Percentiles rank a stretch among this genome's conserved stretches.
Evolutionary conservation across 2,329 filamentous ascomycete species (phyloP).

Genomic region (Fusarium buxicola): DNA sequence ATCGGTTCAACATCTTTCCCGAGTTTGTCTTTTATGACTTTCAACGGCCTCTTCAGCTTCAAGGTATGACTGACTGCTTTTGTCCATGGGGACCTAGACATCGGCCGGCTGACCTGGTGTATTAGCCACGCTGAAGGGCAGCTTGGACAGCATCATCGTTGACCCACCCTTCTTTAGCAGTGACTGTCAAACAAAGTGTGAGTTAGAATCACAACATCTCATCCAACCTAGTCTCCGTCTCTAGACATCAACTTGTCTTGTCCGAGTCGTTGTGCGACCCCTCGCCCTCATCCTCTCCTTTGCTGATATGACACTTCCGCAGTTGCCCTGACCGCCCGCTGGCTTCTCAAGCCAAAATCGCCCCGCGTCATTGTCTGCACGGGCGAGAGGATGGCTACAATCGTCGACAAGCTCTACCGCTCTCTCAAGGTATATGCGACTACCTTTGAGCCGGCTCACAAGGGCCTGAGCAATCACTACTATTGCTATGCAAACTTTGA

Average conservation of each 20-base stretch:
- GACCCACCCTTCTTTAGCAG: slow-evolving; percentile 85
- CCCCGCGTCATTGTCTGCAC: slow-evolving; percentile 74
- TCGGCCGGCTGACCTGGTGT: not conserved
- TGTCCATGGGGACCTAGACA: not conserved
- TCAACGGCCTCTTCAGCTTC: slow-evolving; percentile 73
- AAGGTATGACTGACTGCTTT: slow-evolving; percentile 53
- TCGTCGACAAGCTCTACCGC: slow-evolving; percentile 75
- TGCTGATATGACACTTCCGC: slow-evolving; percentile 29
- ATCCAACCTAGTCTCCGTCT: not conserved
- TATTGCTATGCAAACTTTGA: slow-evolving; percentile 84
- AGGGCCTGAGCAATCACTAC: slow-evolving; percentile 85
- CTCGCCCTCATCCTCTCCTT: slow-evolving; percentile 1
- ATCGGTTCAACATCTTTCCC: slow-evolving; percentile 77
- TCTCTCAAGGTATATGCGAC: slow-evolving; percentile 72
- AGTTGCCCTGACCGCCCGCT: slow-evolving; percentile 81
- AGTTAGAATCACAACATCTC: slow-evolving; percentile 22
- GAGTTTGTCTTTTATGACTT: slow-evolving; percentile 84
- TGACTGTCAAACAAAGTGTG: slow-evolving; percentile 84
- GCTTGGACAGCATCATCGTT: slow-evolving; percentile 75
- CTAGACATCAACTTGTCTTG: not conserved
- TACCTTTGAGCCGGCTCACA: slow-evolving; percentile 75
- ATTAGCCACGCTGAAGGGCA: slow-evolving; percentile 67
- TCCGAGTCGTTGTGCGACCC: not conserved
- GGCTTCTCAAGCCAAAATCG: slow-evolving; percentile 66
- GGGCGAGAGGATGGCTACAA: slow-evolving; percentile 77